A percentile compares a stretch with the other conserved stretches of the same genome.
Conservation (phyloP, 257 asterid genomes). For the Nyctanthes arbortristis region DNA sequence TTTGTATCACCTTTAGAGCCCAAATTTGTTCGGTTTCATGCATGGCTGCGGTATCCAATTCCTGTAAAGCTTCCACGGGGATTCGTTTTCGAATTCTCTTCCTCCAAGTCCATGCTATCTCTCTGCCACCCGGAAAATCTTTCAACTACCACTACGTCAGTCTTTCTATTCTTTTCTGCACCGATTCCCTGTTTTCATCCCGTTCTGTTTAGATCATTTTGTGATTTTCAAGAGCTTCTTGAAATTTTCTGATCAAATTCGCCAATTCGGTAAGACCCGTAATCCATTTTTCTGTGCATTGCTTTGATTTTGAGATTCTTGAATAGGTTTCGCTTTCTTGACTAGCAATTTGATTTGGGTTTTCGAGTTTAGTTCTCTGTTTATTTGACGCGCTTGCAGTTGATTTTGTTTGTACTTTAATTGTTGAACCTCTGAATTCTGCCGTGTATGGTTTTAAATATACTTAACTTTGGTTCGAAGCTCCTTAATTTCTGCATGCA, state of each 20-base stretch:
- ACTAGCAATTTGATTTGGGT: slow-evolving; percentile 24
- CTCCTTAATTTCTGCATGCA: slow-evolving; percentile 34
- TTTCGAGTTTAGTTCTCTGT: slow-evolving; percentile 2
- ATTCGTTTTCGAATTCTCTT: slow-evolving; percentile 41
- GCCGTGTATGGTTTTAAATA: background rate
- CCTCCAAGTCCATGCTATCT: slow-evolving; percentile 36
- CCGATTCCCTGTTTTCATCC: slow-evolving; percentile 24
- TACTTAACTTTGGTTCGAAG: slow-evolving; percentile 8
- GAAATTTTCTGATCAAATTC: slow-evolving; percentile 29
- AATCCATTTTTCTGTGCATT: background rate
- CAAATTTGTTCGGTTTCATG: slow-evolving; percentile 41
- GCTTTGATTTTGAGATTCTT: slow-evolving; percentile 4
- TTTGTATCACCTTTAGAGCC: slow-evolving; percentile 9
- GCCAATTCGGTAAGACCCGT: slow-evolving; percentile 39
- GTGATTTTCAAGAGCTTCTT: background rate
- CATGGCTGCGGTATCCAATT: slow-evolving; percentile 56
- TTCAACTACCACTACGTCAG: slow-evolving; percentile 22
- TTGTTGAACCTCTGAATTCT: background rate
- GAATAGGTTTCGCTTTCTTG: slow-evolving; percentile 5
- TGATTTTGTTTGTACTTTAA: background rate
- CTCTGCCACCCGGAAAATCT: slow-evolving; percentile 53
- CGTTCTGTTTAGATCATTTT: slow-evolving; percentile 5
- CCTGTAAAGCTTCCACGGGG: slow-evolving; percentile 58
- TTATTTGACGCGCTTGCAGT: slow-evolving; percentile 6
- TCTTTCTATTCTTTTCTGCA: slow-evolving; percentile 1